These are phyloP conservation scores for Oldenlandia corymbosa DNA, from an alignment of 257 asterid genomes.

Conservation along the genomic window DNA sequence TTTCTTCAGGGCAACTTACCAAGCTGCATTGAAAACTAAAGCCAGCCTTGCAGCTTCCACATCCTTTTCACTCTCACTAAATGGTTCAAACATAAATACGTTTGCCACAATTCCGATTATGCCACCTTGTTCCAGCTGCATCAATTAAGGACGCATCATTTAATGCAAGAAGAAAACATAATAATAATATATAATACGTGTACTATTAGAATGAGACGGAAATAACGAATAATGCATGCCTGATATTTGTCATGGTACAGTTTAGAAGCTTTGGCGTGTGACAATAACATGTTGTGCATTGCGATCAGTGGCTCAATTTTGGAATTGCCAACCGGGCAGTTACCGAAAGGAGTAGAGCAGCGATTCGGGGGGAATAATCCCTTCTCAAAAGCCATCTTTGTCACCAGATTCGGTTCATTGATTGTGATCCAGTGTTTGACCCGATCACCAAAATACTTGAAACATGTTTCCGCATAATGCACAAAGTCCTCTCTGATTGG, in stretches of 20 bases:
- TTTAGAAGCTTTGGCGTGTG: slow-evolving; percentile 64
- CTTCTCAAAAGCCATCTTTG: slow-evolving; percentile 42
- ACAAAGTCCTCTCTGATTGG: slow-evolving; percentile 72
- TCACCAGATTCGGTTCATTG: slow-evolving; percentile 55
- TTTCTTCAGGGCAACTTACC: slow-evolving; percentile 54
- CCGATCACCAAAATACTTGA: slow-evolving; percentile 54
- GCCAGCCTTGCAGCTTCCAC: slow-evolving; percentile 50
- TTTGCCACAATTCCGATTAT: slow-evolving; percentile 35
- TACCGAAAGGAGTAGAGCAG: slow-evolving; percentile 73
- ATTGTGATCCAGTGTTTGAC: slow-evolving; percentile 70
- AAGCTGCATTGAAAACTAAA: slow-evolving; percentile 46
- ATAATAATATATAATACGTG: too few relatives aligned
- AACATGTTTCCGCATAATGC: slow-evolving; percentile 62
- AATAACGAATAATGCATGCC: slow-evolving; percentile 34
- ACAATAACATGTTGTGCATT: slow-evolving; percentile 53
- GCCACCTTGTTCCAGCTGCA: slow-evolving; percentile 49
- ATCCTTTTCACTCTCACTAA: slow-evolving; percentile 36
- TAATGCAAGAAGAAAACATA: too few relatives aligned
- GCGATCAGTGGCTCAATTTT: slow-evolving; percentile 60
- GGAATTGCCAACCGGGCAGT: slow-evolving; percentile 65
- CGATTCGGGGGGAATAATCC: slow-evolving; percentile 55
- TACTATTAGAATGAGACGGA: too few relatives aligned
- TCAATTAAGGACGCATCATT: background rate
- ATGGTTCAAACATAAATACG: slow-evolving; percentile 54
- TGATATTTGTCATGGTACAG: slow-evolving; percentile 45